Percentiles rank a stretch among this genome's conserved stretches.
Conservation (phyloP, 2,329 filamentous ascomycete species). For the Didymella arachidicola region DNA sequence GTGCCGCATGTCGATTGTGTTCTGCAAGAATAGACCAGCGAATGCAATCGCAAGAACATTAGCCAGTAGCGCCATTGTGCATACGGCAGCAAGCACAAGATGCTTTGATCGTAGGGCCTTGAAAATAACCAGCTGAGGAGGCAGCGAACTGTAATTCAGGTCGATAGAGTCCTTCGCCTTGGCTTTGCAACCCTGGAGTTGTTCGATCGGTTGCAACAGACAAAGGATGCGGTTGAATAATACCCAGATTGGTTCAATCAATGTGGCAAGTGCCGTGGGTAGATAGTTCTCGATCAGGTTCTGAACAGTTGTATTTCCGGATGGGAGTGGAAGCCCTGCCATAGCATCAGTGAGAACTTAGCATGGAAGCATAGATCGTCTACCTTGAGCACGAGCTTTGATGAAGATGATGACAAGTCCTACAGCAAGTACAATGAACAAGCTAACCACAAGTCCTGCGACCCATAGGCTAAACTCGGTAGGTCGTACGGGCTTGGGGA, state of each 20-base stretch:
- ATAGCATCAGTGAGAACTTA: too few species aligned
- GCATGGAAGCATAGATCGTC: too few species aligned
- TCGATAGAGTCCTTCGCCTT: conserved; percentile 45
- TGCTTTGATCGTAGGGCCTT: conserved; percentile 58
- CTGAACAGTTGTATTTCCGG: conserved; percentile 16
- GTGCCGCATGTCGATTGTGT: conserved; percentile 14
- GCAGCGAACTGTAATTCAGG: conserved; percentile 62
- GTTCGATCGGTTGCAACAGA: conserved; percentile 63
- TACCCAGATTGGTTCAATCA: conserved; percentile 66
- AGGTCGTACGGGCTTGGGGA: conserved; percentile 35
- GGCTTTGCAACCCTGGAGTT: conserved; percentile 55
- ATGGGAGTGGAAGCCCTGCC: too few species aligned
- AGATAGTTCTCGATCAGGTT: conserved; percentile 60
- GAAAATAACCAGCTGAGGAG: conserved; percentile 61
- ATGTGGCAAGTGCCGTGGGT: conserved; percentile 62
- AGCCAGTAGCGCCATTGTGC: conserved; percentile 57
- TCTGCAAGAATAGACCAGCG: conserved; percentile 60
- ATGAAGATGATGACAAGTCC: conserved; percentile 27
- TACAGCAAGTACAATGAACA: conserved; percentile 26
- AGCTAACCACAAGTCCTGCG: conserved; percentile 25
- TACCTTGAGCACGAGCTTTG: conserved; percentile 36
- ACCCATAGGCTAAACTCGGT: conserved; percentile 31
- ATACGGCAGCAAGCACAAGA: conserved; percentile 57
- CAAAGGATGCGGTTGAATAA: conserved; percentile 63
- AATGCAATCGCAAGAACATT: conserved; percentile 64